Evolutionary conservation across 1,284 basidiomycete species (phyloP), one percentile per base, ranked within the genome.

Genomic region (Microbotryum lychnidis-dioicae): DNA sequence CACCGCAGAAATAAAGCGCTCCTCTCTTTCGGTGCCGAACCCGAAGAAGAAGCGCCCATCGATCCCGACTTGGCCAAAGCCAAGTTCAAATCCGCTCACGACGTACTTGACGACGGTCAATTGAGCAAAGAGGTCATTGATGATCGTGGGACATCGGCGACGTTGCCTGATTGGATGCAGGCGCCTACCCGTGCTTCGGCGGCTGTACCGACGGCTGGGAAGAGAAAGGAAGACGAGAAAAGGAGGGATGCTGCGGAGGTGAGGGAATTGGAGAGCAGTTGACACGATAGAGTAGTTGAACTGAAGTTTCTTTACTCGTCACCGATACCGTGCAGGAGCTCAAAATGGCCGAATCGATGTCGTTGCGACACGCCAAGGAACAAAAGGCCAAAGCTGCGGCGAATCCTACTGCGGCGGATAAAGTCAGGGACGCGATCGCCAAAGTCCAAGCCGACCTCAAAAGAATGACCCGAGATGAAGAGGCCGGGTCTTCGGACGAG

Each of bases 21-120:
- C 14, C 75, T 96, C 58, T 92, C 89, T 56, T 97, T 97, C 74
- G 91, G 86, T 20, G 87, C 80, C 7, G 87, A 90, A 33, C 88
- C 86, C 59, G 87, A 82, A 25, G 80, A 71, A 23, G 81, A 77
- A n/a, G 83, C 80, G 52, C 80, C 80, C 23, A 78, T 78, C 5
- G 81, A 81, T 54, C 72, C 78, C 6, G 72, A 79, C 3, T 71
- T 76, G 2, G 79, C 84, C 65, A 85, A 84, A 76, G 87, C 89
- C 78, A 92, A 90, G 74, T 81, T 84, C 1, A 87, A 73, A 65
- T 89, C 80, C 6, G 64, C 63, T 6, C 69, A 69, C 54, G 70
- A 73, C 46, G 66, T 60, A 7, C 56, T 67, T 8, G 58, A 64
- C 33, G 72, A 71, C 55, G 46, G 60, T 18, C 56, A 63, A 12